Evolutionary conservation across 1,284 basidiomycete genomes (phyloP).

Genomic region (Rhodotorula sp.): DNA sequence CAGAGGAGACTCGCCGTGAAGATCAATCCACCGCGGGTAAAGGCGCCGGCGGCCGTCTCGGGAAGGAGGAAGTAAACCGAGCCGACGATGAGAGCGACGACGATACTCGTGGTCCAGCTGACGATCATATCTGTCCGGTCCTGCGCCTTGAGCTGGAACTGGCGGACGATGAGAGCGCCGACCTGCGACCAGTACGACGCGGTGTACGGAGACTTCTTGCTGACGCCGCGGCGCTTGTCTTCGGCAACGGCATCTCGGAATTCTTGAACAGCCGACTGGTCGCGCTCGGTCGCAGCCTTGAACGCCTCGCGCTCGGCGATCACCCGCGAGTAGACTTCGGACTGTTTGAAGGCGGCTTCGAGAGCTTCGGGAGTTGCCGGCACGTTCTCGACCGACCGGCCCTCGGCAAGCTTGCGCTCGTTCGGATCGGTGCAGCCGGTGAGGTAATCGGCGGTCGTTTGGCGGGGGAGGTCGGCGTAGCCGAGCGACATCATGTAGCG

Average conservation of each 20-base stretch:
- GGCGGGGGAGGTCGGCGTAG: slow-evolving; percentile 56
- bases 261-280: slow-evolving; percentile 60
- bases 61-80: slow-evolving; percentile 58
- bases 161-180: slow-evolving; percentile 66
- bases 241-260: slow-evolving; percentile 61
- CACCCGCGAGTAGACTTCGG: slow-evolving; percentile 58
- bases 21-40: slow-evolving; percentile 81
- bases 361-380: slow-evolving; percentile 72
- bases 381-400: slow-evolving; percentile 62
- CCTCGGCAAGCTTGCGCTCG: slow-evolving; percentile 78
- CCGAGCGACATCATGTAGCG: slow-evolving; percentile 64
- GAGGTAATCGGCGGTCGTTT: slow-evolving; percentile 77
- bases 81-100: slow-evolving; percentile 72
- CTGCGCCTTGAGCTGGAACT: slow-evolving; percentile 72
- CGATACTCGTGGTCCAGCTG: slow-evolving; percentile 48
- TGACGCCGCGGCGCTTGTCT: slow-evolving; percentile 79
- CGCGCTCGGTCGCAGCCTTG: slow-evolving; percentile 58
- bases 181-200: slow-evolving; percentile 75
- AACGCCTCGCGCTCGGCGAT: slow-evolving; percentile 62
- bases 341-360: slow-evolving; percentile 65
- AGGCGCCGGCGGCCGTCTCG: slow-evolving; percentile 71
- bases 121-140: slow-evolving; percentile 73
- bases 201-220: slow-evolving; percentile 82
- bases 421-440: slow-evolving; percentile 74
- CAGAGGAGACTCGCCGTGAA: slow-evolving; percentile 50